A percentile compares a stretch with the other conserved stretches of the same genome.
Conservation (phyloP, 208 protist species). For the Leishmania turanica region DNA sequence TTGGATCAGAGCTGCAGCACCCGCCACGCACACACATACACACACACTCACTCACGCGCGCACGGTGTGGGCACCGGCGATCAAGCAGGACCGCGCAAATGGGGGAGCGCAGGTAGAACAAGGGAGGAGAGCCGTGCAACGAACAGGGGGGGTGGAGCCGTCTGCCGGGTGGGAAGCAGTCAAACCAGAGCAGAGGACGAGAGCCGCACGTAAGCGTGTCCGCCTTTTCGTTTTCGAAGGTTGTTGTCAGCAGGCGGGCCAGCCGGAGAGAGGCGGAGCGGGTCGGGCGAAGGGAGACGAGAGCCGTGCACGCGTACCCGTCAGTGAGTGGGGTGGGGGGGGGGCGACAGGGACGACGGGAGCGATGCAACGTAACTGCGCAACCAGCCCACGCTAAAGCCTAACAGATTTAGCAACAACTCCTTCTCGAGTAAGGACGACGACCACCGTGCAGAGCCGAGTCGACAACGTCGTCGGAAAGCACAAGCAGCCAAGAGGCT, state of each 20-base stretch:
- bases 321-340: neutral
- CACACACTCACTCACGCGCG: no score
- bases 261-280: neutral
- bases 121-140: neutral
- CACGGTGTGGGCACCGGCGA: no score
- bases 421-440: no score
- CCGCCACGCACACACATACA: neutral
- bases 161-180: neutral
- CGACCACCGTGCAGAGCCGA: neutral
- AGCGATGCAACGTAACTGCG: neutral
- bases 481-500: neutral
- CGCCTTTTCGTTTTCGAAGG: neutral
- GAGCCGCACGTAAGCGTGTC: neutral
- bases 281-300: neutral
- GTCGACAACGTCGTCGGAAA: neutral
- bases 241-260: neutral
- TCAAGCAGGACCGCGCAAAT: no score
- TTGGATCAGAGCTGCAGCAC: neutral
- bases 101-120: no score
- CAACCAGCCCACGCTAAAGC: neutral
- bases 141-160: neutral
- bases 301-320: neutral
- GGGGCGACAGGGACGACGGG: neutral
- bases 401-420: no score
- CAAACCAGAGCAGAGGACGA: neutral